Conservation (phyloP, 768 basidiomycete genomes). For the Wakefieldia striispora region DNA sequence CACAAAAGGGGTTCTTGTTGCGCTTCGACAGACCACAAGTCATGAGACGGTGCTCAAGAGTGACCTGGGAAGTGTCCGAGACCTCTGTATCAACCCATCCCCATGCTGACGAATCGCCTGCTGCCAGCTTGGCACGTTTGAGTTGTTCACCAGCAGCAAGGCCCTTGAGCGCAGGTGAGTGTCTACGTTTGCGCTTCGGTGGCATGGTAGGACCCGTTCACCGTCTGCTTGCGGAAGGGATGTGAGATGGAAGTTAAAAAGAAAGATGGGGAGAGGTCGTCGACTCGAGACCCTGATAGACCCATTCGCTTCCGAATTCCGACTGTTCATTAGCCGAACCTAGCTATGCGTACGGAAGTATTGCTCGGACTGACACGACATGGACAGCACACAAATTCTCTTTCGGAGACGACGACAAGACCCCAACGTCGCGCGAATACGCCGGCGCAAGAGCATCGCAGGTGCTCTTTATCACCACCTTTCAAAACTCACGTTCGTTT, state of each 20-base stretch:
- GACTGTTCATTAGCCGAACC: slow-evolving; percentile 12
- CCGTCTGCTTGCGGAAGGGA: background rate
- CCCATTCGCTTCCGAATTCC: slow-evolving; percentile 19
- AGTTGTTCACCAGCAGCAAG: slow-evolving; percentile 61
- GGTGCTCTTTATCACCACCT: slow-evolving; percentile 33
- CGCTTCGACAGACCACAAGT: slow-evolving; percentile 64
- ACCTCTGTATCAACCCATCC: slow-evolving; percentile 77
- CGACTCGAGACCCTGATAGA: slow-evolving; percentile 15
- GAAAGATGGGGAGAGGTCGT: slow-evolving; percentile 8
- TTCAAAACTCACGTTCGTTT: slow-evolving; percentile 31
- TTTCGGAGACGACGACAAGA: slow-evolving; percentile 22
- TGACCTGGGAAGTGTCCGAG: slow-evolving; percentile 53
- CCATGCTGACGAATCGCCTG: slow-evolving; percentile 56
- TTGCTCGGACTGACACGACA: background rate
- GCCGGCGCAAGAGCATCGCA: slow-evolving; percentile 41
- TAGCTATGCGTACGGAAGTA: too few relatives aligned
- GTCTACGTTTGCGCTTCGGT: slow-evolving; percentile 56
- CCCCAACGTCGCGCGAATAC: slow-evolving; percentile 42
- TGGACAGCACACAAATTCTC: slow-evolving; percentile 24
- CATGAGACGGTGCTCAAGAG: slow-evolving; percentile 58
- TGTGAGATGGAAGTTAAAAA: slow-evolving; percentile 7
- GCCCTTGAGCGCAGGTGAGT: slow-evolving; percentile 46
- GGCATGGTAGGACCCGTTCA: slow-evolving; percentile 40
- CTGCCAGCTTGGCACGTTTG: slow-evolving; percentile 53
- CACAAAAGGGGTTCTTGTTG: slow-evolving; percentile 53